Evolutionary conservation across 352 stramenopile genomes (phyloP), one percentile per base, ranked within the genome.

Genomic region (Phytophthora kernoviae): DNA sequence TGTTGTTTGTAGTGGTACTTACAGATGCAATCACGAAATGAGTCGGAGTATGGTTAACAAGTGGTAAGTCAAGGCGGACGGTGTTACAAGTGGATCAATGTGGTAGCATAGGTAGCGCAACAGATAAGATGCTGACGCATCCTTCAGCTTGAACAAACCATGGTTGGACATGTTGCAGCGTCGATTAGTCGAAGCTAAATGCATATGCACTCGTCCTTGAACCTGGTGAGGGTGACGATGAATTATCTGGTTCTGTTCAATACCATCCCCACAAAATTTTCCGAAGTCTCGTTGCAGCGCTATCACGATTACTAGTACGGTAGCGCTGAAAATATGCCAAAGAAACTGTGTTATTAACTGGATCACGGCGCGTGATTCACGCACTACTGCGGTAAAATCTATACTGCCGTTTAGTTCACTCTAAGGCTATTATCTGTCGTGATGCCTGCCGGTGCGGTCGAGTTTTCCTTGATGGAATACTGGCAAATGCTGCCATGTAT

Each of bases 381-480:
- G n/a, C n/a, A n/a, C n/a, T n/a, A n/a, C n/a, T n/a, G n/a, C n/a
- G n/a, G n/a, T n/a, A n/a, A n/a, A n/a, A n/a, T n/a, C n/a, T n/a
- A n/a, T n/a, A n/a, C n/a, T n/a, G n/a, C n/a, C n/a, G n/a, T n/a
- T n/a, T n/a, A n/a, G n/a, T n/a, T n/a, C n/a, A 15, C 30, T 4
- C 21, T 30, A 2, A 22, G 15, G 22, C 41, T 59, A 14, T 27
- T 45, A 20, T 7, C 21, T 4, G 20, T 40, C 11, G 50, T 55
- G n/a, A 17, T 44, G 34, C 54, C 54, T 22, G 54, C 33, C 30
- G 42, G 54, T 6, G 42, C 43, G 42, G 54, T 54, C 5, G 54
- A 61, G 43, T 61, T 61, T 33, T 68, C 54, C 33, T 63, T 63
- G 24, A 68, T 64, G 2, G 60, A 64, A 5, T 15, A 4, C 12